Base-by-base conservation (phyloP, 495 filamentous ascomycete species). In the Neurospora sublineolata region DNA sequence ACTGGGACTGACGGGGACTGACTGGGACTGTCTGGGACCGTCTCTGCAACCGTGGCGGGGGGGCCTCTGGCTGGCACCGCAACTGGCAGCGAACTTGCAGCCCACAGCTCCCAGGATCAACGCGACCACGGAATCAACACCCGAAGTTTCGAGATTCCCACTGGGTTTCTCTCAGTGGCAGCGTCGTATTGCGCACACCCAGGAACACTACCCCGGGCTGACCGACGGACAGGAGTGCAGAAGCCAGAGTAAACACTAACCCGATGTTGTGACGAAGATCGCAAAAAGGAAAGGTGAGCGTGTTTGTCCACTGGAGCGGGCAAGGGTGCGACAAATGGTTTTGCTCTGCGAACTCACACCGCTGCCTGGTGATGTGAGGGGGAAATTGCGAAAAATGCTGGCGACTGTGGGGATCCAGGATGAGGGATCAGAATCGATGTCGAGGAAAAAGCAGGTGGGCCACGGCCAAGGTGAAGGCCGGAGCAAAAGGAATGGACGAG, bases 61-160 rank as follows among this genome's bases (percentile, higher is more conserved):
- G 52, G 52, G 7, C 52, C 14, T 64, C 27, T 33, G 52, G 3
- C 52, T 33, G 52, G 52, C 52, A 64, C 52, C 52, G 52, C 52
- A 33, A 64, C 52, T 64, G 23, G 52, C 52, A 64, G 52, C 52
- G 20, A 69, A 70, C 52, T 11, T 39, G 20, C 67, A 41, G 37
- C 37, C 38, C 38, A 16, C 75, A 74, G 72, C 67, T 72, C 73
- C 76, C 73, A 75, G 73, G 75, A 76, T 78, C 73, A 78, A 72
- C 75, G 73, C 69, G 36, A 75, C 69, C 68, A 68, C 38, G 82
- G 81, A 83, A 82, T 76, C 77, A 77, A 76, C 74, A 77, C 80
- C 80, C 80, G 80, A 80, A 76, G 78, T 81, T 80, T 82, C 77
- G 80, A 80, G 75, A 78, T 78, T 76, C 76, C 79, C 80, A 81